Evolutionary conservation across 2,329 filamentous ascomycete genomes (phyloP), one percentile per base, ranked within the genome.

Genomic region (Bipolaris oryzae): DNA sequence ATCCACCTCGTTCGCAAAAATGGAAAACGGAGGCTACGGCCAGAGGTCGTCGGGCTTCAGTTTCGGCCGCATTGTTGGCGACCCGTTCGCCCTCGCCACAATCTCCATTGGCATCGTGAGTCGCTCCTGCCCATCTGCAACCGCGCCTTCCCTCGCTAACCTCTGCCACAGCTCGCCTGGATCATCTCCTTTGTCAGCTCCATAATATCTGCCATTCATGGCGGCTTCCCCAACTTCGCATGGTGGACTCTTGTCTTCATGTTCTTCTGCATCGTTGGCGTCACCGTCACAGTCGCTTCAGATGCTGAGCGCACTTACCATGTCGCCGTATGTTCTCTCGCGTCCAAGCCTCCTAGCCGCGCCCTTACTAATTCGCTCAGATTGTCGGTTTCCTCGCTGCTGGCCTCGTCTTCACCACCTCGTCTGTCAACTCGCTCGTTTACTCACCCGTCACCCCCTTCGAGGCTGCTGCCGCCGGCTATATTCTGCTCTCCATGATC

Each of bases 1-100:
- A 74, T 90, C 89, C 71, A 89, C 89, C 70, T 92, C 90, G 67
- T 80, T 92, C 73, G 82, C 81, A 79, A 92, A 92, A 87, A 92
- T 92, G 89, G 89, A 92, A 82, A 82, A 86, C 75, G 77, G 82
- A 72, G 81, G 73, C 55, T 75, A 77, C 64, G 73, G 73, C 79
- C 76, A 80, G 63, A 66, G 74, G 44, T 67, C 72, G 55, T 80
- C 78, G 23, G 44, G 54, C 69, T 88, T 96, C 77, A 89, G 86
- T 77, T 78, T 93, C 77, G 90, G 90, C 75, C 96, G 97, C 79
- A 92, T 99, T 69, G 84, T 97, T 60, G 95, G 95, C 70, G 94
- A 99, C 79, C 95, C 95, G 5, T 98, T 99, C 78, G 93, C 94
- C 58, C 85, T 99, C 58, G 92, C 93, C 53, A 98, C 95, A 34